These are phyloP conservation scores for Microdochium bolleyi DNA, from an alignment of 2,329 filamentous ascomycete species.

Conservation along the genomic window DNA sequence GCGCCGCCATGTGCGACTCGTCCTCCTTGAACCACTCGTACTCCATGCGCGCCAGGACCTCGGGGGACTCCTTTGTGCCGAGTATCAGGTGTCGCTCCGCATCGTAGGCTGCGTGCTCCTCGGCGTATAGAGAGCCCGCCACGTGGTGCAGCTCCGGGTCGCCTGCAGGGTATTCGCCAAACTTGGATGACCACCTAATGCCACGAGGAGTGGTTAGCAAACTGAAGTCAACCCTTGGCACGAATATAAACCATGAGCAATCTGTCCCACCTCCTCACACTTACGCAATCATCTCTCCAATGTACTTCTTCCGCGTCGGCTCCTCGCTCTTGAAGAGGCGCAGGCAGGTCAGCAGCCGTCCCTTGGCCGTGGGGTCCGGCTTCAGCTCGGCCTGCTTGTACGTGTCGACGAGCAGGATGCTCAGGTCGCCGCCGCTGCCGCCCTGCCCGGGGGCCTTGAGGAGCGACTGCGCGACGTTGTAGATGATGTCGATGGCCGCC, in stretches of 20 bases:
- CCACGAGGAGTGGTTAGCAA: background rate
- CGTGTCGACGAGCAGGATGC: constrained; percentile 80
- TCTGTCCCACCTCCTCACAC: constrained; percentile 20
- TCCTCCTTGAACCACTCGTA: constrained; percentile 92
- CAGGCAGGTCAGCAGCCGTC: constrained; percentile 68
- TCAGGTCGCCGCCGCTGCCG: constrained; percentile 85
- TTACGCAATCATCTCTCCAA: constrained; percentile 73
- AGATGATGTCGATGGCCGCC: constrained; percentile 81
- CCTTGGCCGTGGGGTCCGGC: constrained; percentile 67
- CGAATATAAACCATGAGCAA: background rate
- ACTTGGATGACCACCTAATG: constrained; percentile 71
- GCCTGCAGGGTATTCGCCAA: constrained; percentile 80
- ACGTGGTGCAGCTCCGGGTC: constrained; percentile 95
- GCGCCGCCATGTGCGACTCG: constrained; percentile 76
- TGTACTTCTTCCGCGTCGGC: constrained; percentile 87
- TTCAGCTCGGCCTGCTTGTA: constrained; percentile 80
- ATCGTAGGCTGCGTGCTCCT: constrained; percentile 87
- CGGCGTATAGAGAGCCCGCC: constrained; percentile 78
- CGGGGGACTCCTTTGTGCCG: constrained; percentile 81
- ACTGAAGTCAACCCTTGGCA: background rate
- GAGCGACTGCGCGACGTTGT: constrained; percentile 74
- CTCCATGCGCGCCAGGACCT: constrained; percentile 73
- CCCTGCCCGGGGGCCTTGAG: constrained; percentile 81
- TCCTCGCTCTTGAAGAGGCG: constrained; percentile 75
- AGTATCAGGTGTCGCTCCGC: constrained; percentile 85